Base-by-base conservation (phyloP, 768 basidiomycete species). In the Leccinum incarnatum region DNA sequence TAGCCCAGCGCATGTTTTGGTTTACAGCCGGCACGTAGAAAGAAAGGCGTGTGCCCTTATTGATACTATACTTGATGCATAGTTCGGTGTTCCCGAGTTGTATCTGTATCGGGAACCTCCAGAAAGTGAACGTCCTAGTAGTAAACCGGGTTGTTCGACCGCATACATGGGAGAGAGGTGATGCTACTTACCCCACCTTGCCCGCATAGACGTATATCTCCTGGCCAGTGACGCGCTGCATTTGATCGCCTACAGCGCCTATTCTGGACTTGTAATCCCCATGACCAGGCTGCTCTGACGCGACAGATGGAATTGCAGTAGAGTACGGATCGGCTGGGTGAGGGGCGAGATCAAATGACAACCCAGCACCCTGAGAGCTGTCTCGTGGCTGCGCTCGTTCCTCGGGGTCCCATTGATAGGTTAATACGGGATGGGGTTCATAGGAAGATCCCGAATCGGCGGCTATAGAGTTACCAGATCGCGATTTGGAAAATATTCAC, bases 1-100 rank as follows among this genome's bases (percentile, higher is more conserved):
- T 82, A 15, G 94, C 93, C 88, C 91, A 93, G 60, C 92, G 83
- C 86, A 98, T 87, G 67, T 97, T 93, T 71, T 95, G 87, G 21
- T 78, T 75, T 11, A 79, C 71, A 1, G 85, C 93, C 0, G 97
- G 95, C 14, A 98, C 87, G 70, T 82, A 86, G 72, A 99, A 99
- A 36, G 83, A 81, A 51, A 93, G 76, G 59, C 82, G 79, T 52
- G 88, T 84, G 3, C 95, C 89, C 10, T 82, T 76, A 70, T 98
- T 98, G 66, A 99, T 79, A 54, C 81, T 81, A 73, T 99, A 99
- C 56, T 75, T 79, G 53, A 98, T 80, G 51, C 78, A 75, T 81
- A 94, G 89, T 75, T 96, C 92, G 37, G 77, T 76, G 9, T 77
- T 74, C 2, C 80, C 79, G 2, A 98, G 72, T 0, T 93, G 93